Base-by-base conservation (phyloP, 2,329 filamentous ascomycete genomes). In the Fusarium sp. region DNA sequence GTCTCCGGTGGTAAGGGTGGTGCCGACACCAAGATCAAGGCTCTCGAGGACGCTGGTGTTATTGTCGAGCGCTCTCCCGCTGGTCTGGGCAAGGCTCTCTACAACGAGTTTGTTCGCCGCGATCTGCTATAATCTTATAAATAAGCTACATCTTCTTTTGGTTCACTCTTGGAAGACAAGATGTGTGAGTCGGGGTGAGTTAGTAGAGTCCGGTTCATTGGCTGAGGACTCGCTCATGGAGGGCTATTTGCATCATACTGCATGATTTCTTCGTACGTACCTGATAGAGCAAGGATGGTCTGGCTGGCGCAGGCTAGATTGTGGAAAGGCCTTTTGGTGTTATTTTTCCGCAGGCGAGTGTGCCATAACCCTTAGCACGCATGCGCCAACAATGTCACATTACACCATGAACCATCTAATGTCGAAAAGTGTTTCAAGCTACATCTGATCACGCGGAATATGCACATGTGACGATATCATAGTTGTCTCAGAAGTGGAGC, bases 1-100 rank as follows among this genome's bases (percentile, higher is more conserved):
- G 95, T 99, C 74, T 94, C 93, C 76, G 96, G 96, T 78, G 96
- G 96, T 78, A 98, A 98, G 90, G 96, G 96, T 80, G 96, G 94
- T 81, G 96, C 96, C 73, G 94, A 98, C 86, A 97, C 94, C 81
- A 99, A 99, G 92, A 99, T 99, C 85, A 88, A 91, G 78, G 96
- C 96, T 69, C 91, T 99, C 67, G 93, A 98, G 87, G 88, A 89
- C 73, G 96, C 96, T 70, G 96, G 96, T 82, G 96, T 98, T 78
- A 90, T 98, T 78, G 96, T 99, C 75, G 95, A 98, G 91, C 92
- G 94, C 83, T 97, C 93, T 79, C 95, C 96, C 73, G 96, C 96
- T 75, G 85, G 90, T 76, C 89, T 99, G 78, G 96, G 96, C 82
- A 98, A 97, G 90, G 92, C 94, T 67, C 88, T 99, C 79, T 93